Evolutionary conservation across 2,329 filamentous ascomycete genomes (phyloP), one percentile per base, ranked within the genome.

Genomic region (Colletotrichum godetiae): DNA sequence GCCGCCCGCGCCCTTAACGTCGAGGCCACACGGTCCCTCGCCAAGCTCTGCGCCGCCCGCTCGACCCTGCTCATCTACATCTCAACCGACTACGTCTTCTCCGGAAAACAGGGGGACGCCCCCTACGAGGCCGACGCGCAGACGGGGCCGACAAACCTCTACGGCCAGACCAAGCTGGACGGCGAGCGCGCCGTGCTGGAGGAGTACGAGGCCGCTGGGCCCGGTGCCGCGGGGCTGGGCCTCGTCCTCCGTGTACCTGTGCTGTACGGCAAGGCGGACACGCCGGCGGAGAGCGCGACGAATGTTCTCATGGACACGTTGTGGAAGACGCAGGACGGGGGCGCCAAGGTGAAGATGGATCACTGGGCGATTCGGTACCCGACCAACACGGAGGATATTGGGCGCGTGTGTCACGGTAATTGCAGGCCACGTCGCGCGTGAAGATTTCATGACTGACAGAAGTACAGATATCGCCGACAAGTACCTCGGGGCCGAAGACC

Each of bases 371-470:
- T 93, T 63, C 89, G 95, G 33, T 97, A 94, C 83, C 95, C 95
- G 10, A 97, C 95, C 8, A 97, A 97, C 80, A 97, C 95, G 0
- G 92, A 95, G 80, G 95, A 98, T 79, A 92, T 97, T 22, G 95
- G 88, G 22, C 88, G 95, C 52, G 93, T 98, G 58, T 93, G 92
- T 78, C 88, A 91, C 74, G 90, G 90, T 91, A 85, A 42, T 13
- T 77, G 86, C 12, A 22, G n/a, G n/a, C n/a, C n/a, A n/a, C n/a
- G n/a, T n/a, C n/a, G n/a, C n/a, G n/a, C n/a, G n/a, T n/a, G n/a
- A n/a, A n/a, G n/a, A n/a, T n/a, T n/a, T n/a, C n/a, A 49, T 76
- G 76, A 68, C 77, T 75, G 22, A 72, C 35, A 4, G 35, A 27
- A 22, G 12, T n/a, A 49, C 70, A 91, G 94, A 97, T 77, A 85